Evolutionary conservation across 495 filamentous ascomycete genomes (phyloP).

Genomic region (Penicillium antarcticum): DNA sequence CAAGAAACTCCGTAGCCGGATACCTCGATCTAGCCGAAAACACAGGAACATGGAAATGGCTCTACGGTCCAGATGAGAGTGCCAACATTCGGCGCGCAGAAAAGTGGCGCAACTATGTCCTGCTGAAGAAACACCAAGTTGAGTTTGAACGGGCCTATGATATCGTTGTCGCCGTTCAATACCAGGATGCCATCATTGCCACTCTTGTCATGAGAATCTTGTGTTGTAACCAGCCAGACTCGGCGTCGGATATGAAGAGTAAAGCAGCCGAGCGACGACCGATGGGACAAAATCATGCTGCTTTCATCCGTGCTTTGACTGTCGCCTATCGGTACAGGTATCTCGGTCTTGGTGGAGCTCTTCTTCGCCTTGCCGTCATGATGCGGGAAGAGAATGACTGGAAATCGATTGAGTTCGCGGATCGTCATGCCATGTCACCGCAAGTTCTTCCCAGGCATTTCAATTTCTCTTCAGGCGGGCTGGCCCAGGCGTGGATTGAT

Average conservation of each 20-base stretch:
- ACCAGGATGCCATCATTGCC: constrained; percentile 57
- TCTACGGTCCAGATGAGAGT: constrained; percentile 22
- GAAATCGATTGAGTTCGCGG: constrained; percentile 57
- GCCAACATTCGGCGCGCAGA: background rate
- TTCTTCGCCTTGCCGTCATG: constrained; percentile 64
- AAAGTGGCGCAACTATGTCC: background rate
- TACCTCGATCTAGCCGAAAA: constrained; percentile 54
- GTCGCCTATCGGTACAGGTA: constrained; percentile 63
- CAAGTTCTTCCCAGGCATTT: constrained; percentile 4
- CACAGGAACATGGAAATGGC: constrained; percentile 44
- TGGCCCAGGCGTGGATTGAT: no score
- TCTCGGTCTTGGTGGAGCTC: constrained; percentile 61
- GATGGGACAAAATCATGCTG: background rate
- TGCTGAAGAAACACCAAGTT: no score
- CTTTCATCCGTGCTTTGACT: constrained; percentile 71
- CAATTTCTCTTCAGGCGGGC: background rate
- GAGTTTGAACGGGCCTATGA: no score
- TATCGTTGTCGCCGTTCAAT: constrained; percentile 47
- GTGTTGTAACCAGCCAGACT: constrained; percentile 15
- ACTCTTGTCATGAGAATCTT: constrained; percentile 46
- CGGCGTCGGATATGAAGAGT: no score
- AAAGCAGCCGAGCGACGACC: background rate
- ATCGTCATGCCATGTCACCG: constrained; percentile 62
- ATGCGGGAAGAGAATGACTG: constrained; percentile 54
- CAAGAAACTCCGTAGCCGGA: constrained; percentile 34